phyloP scores from a whole-genome alignment of 192 early-diverging fungal genomes.

The Mortierella claussenii region DNA sequence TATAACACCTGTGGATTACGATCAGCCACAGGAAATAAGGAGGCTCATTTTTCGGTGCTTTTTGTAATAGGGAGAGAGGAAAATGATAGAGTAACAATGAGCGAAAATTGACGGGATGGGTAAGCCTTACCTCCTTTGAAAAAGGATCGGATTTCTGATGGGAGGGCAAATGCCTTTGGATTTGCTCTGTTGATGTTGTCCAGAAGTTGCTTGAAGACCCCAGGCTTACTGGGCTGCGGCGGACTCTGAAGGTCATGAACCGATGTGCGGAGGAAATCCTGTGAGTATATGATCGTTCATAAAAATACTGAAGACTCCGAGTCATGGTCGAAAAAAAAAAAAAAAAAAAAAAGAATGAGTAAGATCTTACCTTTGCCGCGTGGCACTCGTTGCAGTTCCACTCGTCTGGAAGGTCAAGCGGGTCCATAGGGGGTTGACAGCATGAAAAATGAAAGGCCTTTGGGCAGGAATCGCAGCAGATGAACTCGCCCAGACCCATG shows the following conservation, averaged over 20 bases:
- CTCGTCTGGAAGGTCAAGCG: conserved; percentile 38
- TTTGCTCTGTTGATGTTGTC: conserved; percentile 55
- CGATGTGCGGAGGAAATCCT: not conserved
- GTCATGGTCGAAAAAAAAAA: no score
- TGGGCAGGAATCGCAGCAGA: conserved; percentile 56
- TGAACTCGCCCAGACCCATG: conserved; percentile 39
- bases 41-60: not conserved
- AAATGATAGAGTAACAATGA: not conserved
- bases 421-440: conserved; percentile 47
- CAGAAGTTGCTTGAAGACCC: conserved; percentile 52
- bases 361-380: conserved; percentile 35
- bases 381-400: conserved; percentile 54
- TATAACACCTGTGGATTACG: no score
- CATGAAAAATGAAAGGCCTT: conserved; percentile 57
- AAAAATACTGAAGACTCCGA: no score
- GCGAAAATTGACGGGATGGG: not conserved
- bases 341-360: no score
- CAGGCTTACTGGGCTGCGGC: conserved; percentile 22
- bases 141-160: conserved; percentile 25
- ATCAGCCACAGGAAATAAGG: not conserved
- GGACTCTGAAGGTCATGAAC: conserved; percentile 18
- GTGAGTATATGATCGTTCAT: no score
- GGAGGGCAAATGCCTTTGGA: conserved; percentile 43
- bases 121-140: conserved; percentile 40
- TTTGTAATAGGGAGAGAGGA: not conserved